Evolutionary conservation across 1,284 basidiomycete genomes (phyloP), one percentile per base, ranked within the genome.

Genomic region (Puccinia polysora): DNA sequence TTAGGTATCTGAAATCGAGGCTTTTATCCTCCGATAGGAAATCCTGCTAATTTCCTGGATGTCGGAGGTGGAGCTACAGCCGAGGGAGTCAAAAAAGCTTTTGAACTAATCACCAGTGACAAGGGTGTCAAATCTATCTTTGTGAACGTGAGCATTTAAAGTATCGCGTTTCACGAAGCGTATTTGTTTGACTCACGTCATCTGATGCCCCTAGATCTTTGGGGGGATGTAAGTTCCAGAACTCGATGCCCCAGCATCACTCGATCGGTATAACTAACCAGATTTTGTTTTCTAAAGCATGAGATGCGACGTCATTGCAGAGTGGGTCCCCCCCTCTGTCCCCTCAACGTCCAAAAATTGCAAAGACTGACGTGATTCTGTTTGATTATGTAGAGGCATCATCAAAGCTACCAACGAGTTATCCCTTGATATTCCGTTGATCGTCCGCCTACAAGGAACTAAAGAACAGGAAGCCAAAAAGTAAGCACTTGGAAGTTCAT

Each of bases 31-130:
- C 47, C 10, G 12, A 18, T 25, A 72, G 69, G 69, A 50, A 88
- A 93, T 78, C 96, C 96, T 10, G 96, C 96, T 75, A 98, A 98
- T 82, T 98, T 96, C 86, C 85, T 98, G 75, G 95, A 98, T 78
- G 94, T 97, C 71, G 95, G 95, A 84, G 95, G 91, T 50, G 92
- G 95, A 78, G 96, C 96, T 55, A 97, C 94, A 6, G 93, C 96
- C 40, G 91, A 96, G 78, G 96, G 95, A 10, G 96, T 99, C 77
- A 99, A 98, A 85, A 97, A 95, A 82, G 96, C 96, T 2, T 99
- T 99, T 78, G 93, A 97, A 82, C 89, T 99, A 75, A 85, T 98
- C 49, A 84, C 97, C 52, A 83, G 86, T 73, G 92, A 97, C 78
- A 87, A 88, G 75, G 89, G 91, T 79, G 95, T 98, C 77, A 94